Evolutionary conservation across 2,329 filamentous ascomycete species (phyloP), one percentile per base, ranked within the genome.

Genomic region (Diaporthe sp.): DNA sequence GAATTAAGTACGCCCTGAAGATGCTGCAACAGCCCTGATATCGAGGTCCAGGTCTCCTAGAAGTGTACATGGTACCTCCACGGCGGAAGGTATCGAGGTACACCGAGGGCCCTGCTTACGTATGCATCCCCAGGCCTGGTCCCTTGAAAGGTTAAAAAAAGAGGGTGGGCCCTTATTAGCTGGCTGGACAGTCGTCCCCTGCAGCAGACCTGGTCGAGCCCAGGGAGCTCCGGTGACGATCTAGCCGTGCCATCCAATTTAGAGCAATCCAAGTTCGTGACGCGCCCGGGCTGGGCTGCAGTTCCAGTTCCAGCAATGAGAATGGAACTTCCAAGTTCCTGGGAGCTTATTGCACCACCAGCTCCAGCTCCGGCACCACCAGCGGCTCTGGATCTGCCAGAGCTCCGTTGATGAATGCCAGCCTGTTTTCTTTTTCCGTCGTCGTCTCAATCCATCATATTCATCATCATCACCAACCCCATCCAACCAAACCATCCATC

Each of bases 261-360:
- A 70, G 63, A 51, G 37, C 63, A 44, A 66, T 51, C 42, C 63
- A 35, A 66, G 63, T 61, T 71, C 69, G 69, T 47, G 69, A 71
- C 55, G 63, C 50, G 63, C 63, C 63, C 22, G 63, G 63, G 44
- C 42, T 66, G 63, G 69, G 55, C 47, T 59, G 69, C 69, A 61
- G 56, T 53, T 61, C 55, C 69, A 61, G n/a, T n/a, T n/a, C n/a
- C n/a, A n/a, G n/a, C 39, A 61, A 71, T 63, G 69, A 55, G 50
- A 66, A 63, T 51, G 69, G 69, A 71, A 71, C 69, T 44, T 51
- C 69, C 56, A 51, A 61, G 69, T 71, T 61, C 69, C 69, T 71
- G 27, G 55, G 55, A 71, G 55, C 69, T 71, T 71, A 59, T 51
- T 63, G 42, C 47, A 70, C 61, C 71, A 32, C 78, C 74, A 68